phyloP scores from a whole-genome alignment of 1,284 basidiomycete genomes.

The Sporisorium exsertum region DNA sequence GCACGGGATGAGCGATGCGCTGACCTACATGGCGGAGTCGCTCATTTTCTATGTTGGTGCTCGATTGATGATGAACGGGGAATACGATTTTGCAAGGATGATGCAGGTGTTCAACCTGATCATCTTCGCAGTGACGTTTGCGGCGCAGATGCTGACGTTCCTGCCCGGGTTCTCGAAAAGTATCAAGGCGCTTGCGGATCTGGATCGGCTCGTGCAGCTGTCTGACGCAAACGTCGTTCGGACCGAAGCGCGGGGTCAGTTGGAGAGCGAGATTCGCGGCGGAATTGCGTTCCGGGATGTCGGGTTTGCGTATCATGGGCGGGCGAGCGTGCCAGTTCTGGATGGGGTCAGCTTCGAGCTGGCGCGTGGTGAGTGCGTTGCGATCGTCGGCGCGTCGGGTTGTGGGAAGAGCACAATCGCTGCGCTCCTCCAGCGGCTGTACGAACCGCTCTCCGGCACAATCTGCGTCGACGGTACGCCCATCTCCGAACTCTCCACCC shows the following conservation, averaged over 20 bases:
- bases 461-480: slow-evolving; percentile 50
- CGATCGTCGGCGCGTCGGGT: slow-evolving; percentile 64
- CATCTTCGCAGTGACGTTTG: slow-evolving; percentile 91
- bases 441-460: slow-evolving; percentile 55
- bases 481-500: slow-evolving; percentile 20
- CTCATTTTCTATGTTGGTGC: slow-evolving; percentile 91
- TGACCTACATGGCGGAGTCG: slow-evolving; percentile 82
- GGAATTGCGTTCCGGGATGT: slow-evolving; percentile 55
- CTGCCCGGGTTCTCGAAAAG: slow-evolving; percentile 59
- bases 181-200: slow-evolving; percentile 78
- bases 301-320: slow-evolving; percentile 50
- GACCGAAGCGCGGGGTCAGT: slow-evolving; percentile 12
- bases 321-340: slow-evolving; percentile 40
- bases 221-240: neutral
- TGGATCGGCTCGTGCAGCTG: slow-evolving; percentile 76
- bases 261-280: slow-evolving; percentile 28
- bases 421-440: slow-evolving; percentile 61
- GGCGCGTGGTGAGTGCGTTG: slow-evolving; percentile 58
- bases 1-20: slow-evolving; percentile 80
- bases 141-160: slow-evolving; percentile 86
- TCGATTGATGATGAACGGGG: slow-evolving; percentile 81
- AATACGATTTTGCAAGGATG: slow-evolving; percentile 87
- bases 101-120: slow-evolving; percentile 89
- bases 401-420: slow-evolving; percentile 65
- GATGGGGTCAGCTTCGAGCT: slow-evolving; percentile 40